These are phyloP conservation scores for Phytophthora litchii DNA, from an alignment of 352 stramenopile species.

Conservation along the genomic window DNA sequence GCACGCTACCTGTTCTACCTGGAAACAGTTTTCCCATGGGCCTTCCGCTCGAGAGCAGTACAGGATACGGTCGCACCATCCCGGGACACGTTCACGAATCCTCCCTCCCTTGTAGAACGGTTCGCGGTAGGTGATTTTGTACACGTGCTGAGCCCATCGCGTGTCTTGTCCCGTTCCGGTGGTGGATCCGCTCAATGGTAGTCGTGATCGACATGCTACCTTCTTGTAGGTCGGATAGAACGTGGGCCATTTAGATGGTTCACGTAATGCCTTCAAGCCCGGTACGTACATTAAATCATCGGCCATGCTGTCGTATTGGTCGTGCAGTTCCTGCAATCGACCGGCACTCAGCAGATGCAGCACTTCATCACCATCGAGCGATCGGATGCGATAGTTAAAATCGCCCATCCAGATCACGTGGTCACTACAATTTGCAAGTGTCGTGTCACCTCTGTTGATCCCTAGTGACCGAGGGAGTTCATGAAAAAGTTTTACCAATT, in stretches of 20 bases:
- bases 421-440: conserved; percentile 61
- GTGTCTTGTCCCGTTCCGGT: conserved; percentile 35
- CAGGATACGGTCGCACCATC: conserved; percentile 76
- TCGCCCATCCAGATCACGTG: conserved; percentile 86
- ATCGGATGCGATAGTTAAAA: conserved; percentile 78
- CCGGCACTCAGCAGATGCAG: conserved; percentile 46
- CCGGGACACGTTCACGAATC: conserved; percentile 63
- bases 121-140: conserved; percentile 60
- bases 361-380: conserved; percentile 52
- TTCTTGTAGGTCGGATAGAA: conserved; percentile 88
- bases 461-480: conserved; percentile 56
- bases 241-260: conserved; percentile 67
- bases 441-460: conserved; percentile 8
- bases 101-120: conserved; percentile 78
- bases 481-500: conserved; percentile 54
- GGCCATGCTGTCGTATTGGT: conserved; percentile 71
- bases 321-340: conserved; percentile 62
- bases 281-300: conserved; percentile 48
- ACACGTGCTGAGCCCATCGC: conserved; percentile 58
- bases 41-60: conserved; percentile 40
- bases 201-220: conserved; percentile 36
- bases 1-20: conserved; percentile 49
- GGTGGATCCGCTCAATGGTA: conserved; percentile 36
- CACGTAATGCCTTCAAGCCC: conserved; percentile 48
- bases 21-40: conserved; percentile 16